A percentile compares a stretch with the other conserved stretches of the same genome.
Conservation (phyloP, 2,329 filamentous ascomycete species). For the Fusarium nelsonii region DNA sequence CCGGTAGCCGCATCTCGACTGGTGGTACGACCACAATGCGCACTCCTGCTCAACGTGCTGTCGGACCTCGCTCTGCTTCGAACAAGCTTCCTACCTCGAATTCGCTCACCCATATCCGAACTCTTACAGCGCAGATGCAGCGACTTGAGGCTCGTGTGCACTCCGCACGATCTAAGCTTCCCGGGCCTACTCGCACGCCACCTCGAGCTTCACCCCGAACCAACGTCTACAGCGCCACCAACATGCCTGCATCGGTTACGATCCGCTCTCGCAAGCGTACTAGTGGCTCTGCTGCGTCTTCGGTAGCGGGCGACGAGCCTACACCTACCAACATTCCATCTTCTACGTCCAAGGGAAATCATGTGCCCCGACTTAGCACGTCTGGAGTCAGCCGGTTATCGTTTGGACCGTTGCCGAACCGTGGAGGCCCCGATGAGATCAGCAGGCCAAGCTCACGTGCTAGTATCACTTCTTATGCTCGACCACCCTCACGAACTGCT, state of each 20-base stretch:
- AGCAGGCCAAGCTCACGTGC: conserved; percentile 79
- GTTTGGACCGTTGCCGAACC: conserved; percentile 71
- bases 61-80: conserved; percentile 68
- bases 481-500: conserved; percentile 64
- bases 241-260: conserved; percentile 69
- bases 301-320: conserved; percentile 63
- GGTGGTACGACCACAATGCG: conserved; percentile 61
- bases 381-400: conserved; percentile 73
- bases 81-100: conserved; percentile 68
- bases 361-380: conserved; percentile 70
- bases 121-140: conserved; percentile 96
- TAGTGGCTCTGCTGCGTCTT: conserved; percentile 67
- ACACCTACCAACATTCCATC: conserved; percentile 60
- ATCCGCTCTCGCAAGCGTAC: conserved; percentile 78
- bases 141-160: conserved; percentile 94
- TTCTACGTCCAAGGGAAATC: conserved; percentile 58
- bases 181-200: conserved; percentile 81
- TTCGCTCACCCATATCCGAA: conserved; percentile 92
- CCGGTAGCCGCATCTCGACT: conserved; percentile 60
- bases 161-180: conserved; percentile 89
- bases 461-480: conserved; percentile 68
- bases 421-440: conserved; percentile 60
- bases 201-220: conserved; percentile 82
- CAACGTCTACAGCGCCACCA: conserved; percentile 55
- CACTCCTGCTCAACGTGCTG: conserved; percentile 60